A percentile compares a stretch with the other conserved stretches of the same genome.
phyloP scores from a whole-genome alignment of 257 asterid genomes.

The Solanum dulcamara region DNA sequence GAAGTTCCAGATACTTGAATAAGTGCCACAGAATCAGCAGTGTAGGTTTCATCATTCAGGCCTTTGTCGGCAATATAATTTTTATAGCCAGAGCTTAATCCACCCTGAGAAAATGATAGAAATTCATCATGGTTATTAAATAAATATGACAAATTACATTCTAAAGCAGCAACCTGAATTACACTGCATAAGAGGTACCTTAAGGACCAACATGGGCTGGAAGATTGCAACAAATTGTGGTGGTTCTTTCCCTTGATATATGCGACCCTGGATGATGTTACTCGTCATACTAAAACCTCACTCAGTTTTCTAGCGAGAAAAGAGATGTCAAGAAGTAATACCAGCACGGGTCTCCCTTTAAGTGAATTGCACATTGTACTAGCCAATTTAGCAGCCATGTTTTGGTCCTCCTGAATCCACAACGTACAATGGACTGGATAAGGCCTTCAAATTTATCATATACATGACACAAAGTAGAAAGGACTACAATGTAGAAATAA shows the following conservation, averaged over 20 bases:
- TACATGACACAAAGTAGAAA: not conserved
- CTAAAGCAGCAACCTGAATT: not conserved
- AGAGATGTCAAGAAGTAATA: slow-evolving; percentile 13
- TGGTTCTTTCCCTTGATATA: slow-evolving; percentile 95
- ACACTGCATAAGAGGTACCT: slow-evolving; percentile 36
- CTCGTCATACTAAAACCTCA: slow-evolving; percentile 1
- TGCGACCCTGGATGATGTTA: slow-evolving; percentile 54
- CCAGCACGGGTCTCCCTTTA: slow-evolving; percentile 92
- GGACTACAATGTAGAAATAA: not conserved
- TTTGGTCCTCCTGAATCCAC: slow-evolving; percentile 69
- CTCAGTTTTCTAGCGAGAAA: not conserved
- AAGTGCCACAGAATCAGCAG: slow-evolving; percentile 78
- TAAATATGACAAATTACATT: not conserved
- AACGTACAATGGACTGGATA: not conserved
- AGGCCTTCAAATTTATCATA: not conserved
- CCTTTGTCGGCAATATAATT: slow-evolving; percentile 85
- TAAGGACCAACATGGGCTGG: slow-evolving; percentile 92
- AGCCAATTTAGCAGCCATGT: slow-evolving; percentile 47
- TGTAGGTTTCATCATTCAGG: slow-evolving; percentile 90
- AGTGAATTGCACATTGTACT: slow-evolving; percentile 68
- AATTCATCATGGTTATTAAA: not conserved
- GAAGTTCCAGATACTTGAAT: slow-evolving; percentile 78
- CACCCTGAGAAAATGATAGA: slow-evolving; percentile 50
- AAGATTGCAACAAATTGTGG: slow-evolving; percentile 90
- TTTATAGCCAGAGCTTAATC: slow-evolving; percentile 86